phyloP scores from a whole-genome alignment of 2,329 filamentous ascomycete species.

The Apiospora koreana region DNA sequence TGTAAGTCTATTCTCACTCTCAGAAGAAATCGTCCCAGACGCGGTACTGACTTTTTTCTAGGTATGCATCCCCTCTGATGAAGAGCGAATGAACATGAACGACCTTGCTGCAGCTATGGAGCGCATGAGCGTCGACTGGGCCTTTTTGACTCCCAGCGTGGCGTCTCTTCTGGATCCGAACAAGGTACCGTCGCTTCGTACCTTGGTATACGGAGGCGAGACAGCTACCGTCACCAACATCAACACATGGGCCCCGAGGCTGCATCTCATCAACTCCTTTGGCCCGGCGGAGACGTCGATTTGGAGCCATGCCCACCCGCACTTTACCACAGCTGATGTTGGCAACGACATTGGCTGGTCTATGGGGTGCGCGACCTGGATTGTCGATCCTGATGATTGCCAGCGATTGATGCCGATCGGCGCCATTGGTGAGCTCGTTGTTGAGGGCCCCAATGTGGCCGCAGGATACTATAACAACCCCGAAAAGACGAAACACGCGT shows the following conservation, averaged over 20 bases:
- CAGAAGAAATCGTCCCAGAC: too few relatives aligned
- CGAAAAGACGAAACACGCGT: slow-evolving; percentile 17
- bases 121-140: slow-evolving; percentile 22
- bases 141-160: slow-evolving; percentile 30
- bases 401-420: background rate
- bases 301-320: background rate
- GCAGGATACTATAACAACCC: background rate
- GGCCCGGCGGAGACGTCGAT: slow-evolving; percentile 26
- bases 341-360: background rate
- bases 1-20: background rate
- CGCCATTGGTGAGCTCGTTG: background rate
- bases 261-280: slow-evolving; percentile 25
- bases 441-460: background rate
- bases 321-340: background rate
- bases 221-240: slow-evolving; percentile 24
- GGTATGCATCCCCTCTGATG: slow-evolving; percentile 41
- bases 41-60: slow-evolving; percentile 32
- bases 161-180: slow-evolving; percentile 25
- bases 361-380: background rate
- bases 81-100: slow-evolving; percentile 39
- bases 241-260: slow-evolving; percentile 20
- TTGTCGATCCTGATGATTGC: slow-evolving; percentile 5
- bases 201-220: slow-evolving; percentile 28
- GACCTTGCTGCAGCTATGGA: slow-evolving; percentile 32
- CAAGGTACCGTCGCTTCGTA: slow-evolving; percentile 24